phyloP scores from a whole-genome alignment of 305 asterid genomes.

The Andrographis paniculata region DNA sequence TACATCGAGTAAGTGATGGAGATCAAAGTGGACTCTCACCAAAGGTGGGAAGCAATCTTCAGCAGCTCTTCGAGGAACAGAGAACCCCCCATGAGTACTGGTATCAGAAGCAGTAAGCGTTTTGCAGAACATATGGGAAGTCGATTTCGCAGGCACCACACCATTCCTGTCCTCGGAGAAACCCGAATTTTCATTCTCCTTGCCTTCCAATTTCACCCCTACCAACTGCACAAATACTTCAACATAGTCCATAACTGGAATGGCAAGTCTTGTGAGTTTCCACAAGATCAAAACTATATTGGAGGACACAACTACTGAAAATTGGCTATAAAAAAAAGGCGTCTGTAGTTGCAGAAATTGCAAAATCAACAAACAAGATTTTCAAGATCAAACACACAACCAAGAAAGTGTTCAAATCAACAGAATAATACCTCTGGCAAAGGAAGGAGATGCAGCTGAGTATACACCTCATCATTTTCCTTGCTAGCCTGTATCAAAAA shows the following conservation, averaged over 20 bases:
- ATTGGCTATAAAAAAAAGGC: too few species aligned
- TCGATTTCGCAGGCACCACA: slow-evolving; percentile 48
- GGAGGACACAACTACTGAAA: too few species aligned
- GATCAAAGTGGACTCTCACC: slow-evolving; percentile 20
- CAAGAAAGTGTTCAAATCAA: slow-evolving; percentile 11
- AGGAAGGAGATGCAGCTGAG: slow-evolving; percentile 78
- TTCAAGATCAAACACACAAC: not conserved
- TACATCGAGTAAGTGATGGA: not conserved
- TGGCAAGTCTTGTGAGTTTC: not conserved
- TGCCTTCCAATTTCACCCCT: slow-evolving; percentile 37
- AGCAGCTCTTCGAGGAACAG: slow-evolving; percentile 99
- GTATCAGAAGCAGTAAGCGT: slow-evolving; percentile 51
- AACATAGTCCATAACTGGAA: slow-evolving; percentile 2
- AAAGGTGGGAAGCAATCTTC: slow-evolving; percentile 99
- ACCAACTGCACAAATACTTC: slow-evolving; percentile 20
- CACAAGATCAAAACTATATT: too few species aligned
- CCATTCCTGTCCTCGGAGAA: slow-evolving; percentile 46
- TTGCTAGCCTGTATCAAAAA: slow-evolving; percentile 61
- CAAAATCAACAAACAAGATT: not conserved
- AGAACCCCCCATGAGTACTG: slow-evolving; percentile 98
- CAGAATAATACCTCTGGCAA: slow-evolving; percentile 51
- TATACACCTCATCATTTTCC: slow-evolving; percentile 96
- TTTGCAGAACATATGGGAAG: slow-evolving; percentile 98
- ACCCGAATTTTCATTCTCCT: slow-evolving; percentile 47
- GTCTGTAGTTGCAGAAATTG: not conserved